A percentile compares a stretch with the other conserved stretches of the same genome.
Evolutionary conservation across 805 yeast genomes (phyloP).

Genomic region (Ogataea nonfermentans): DNA sequence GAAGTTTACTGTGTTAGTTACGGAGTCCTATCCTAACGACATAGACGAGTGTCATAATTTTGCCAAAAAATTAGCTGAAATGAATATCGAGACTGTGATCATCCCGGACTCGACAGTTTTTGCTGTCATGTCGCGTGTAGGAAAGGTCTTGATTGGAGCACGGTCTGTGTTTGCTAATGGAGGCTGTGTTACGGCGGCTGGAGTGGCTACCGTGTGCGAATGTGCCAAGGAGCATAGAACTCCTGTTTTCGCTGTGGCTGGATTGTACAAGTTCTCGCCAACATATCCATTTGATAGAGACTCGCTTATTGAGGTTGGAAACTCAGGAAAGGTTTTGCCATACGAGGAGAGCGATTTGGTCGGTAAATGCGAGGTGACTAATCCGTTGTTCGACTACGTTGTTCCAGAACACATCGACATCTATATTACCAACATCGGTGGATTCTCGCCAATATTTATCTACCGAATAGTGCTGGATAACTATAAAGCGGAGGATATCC

Average conservation of each 20-base stretch:
- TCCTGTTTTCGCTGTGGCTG: slow-evolving; percentile 96
- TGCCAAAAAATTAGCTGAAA: slow-evolving; percentile 75
- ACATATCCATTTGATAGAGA: slow-evolving; percentile 87
- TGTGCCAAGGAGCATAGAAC: slow-evolving; percentile 93
- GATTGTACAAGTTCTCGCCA: slow-evolving; percentile 89
- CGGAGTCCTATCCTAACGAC: slow-evolving; percentile 90
- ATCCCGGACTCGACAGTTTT: slow-evolving; percentile 91
- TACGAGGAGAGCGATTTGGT: slow-evolving; percentile 69
- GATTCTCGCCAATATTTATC: slow-evolving; percentile 93
- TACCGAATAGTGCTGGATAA: slow-evolving; percentile 94
- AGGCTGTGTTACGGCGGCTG: slow-evolving; percentile 85
- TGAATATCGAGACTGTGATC: slow-evolving; percentile 84
- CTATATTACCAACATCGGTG: slow-evolving; percentile 92
- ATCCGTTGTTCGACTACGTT: slow-evolving; percentile 87
- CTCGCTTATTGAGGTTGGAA: slow-evolving; percentile 84
- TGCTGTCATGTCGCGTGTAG: slow-evolving; percentile 96
- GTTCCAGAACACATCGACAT: slow-evolving; percentile 94
- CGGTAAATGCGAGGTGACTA: slow-evolving; percentile 75
- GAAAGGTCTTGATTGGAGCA: slow-evolving; percentile 92
- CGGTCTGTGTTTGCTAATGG: slow-evolving; percentile 94
- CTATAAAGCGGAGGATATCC: slow-evolving; percentile 81
- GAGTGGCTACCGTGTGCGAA: slow-evolving; percentile 90
- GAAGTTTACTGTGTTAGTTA: slow-evolving; percentile 85
- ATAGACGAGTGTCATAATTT: slow-evolving; percentile 73
- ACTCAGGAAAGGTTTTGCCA: slow-evolving; percentile 82